phyloP scores from a whole-genome alignment of 495 filamentous ascomycete species.

The Lophiostoma macrostomum region DNA sequence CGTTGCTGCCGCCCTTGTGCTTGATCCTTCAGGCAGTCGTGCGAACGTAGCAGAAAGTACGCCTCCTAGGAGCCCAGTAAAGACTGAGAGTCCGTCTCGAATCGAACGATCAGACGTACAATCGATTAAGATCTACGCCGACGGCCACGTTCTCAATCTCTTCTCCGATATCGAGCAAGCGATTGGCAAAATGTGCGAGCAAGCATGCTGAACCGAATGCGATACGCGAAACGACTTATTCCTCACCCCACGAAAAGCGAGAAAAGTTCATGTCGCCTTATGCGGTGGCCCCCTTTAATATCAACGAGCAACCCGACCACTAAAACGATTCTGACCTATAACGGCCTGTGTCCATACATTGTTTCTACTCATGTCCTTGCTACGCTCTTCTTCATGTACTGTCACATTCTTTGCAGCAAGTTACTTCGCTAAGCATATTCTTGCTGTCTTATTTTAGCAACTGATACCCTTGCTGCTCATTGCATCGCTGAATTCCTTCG shows the following conservation, averaged over 20 bases:
- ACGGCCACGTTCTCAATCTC: slow-evolving; percentile 52
- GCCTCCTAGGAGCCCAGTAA: slow-evolving; percentile 45
- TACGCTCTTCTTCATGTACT: too few relatives aligned
- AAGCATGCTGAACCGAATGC: slow-evolving; percentile 28
- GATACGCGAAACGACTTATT: slow-evolving; percentile 17
- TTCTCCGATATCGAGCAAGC: slow-evolving; percentile 40
- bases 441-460: slow-evolving; percentile 18
- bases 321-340: not conserved
- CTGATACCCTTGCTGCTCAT: slow-evolving; percentile 28
- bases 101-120: slow-evolving; percentile 49
- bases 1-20: slow-evolving; percentile 33
- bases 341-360: slow-evolving; percentile 4
- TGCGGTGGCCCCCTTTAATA: not conserved
- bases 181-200: slow-evolving; percentile 39
- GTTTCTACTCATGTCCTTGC: slow-evolving; percentile 23
- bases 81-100: slow-evolving; percentile 40
- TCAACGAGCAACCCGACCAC: not conserved
- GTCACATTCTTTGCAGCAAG: slow-evolving; percentile 10
- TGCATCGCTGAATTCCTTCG: too few relatives aligned
- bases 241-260: not conserved
- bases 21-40: slow-evolving; percentile 24
- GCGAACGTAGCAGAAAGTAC: slow-evolving; percentile 30
- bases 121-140: slow-evolving; percentile 67
- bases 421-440: not conserved
- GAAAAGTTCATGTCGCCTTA: not conserved